phyloP scores from a whole-genome alignment of 495 filamentous ascomycete genomes.

The Penicillium taxi region DNA sequence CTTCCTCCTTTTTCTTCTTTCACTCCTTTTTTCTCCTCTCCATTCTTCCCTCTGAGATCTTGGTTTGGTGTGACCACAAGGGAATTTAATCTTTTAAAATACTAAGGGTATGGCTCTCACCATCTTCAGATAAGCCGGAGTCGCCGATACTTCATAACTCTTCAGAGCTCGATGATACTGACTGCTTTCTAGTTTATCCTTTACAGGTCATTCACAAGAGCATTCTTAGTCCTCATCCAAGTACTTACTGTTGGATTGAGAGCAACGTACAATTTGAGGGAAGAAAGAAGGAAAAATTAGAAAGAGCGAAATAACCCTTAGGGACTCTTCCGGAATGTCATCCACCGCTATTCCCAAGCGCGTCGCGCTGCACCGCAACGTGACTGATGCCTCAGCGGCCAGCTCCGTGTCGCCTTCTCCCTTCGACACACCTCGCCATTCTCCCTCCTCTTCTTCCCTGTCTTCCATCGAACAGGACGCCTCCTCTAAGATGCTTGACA shows the following conservation, averaged over 20 bases:
- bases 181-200: slow-evolving; percentile 4
- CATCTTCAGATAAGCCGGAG: no score
- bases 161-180: no score
- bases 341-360: slow-evolving; percentile 51
- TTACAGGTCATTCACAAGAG: no score
- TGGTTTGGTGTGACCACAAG: background rate
- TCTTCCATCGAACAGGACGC: slow-evolving; percentile 60
- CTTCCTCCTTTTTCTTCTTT: background rate
- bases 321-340: slow-evolving; percentile 36
- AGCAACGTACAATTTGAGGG: no score
- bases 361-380: slow-evolving; percentile 43
- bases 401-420: slow-evolving; percentile 60
- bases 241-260: no score
- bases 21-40: background rate
- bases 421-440: slow-evolving; percentile 60
- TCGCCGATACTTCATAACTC: no score
- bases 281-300: no score
- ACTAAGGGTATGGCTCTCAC: no score
- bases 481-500: slow-evolving; percentile 52
- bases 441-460: slow-evolving; percentile 80
- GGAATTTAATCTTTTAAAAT: no score
- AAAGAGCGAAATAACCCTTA: background rate
- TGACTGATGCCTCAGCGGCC: slow-evolving; percentile 52
- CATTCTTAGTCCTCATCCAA: no score
- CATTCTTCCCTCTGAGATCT: background rate